A percentile compares a stretch with the other conserved stretches of the same genome.
phyloP scores from a whole-genome alignment of 2,329 filamentous ascomycete species.

The Tolypocladium tropicale region DNA sequence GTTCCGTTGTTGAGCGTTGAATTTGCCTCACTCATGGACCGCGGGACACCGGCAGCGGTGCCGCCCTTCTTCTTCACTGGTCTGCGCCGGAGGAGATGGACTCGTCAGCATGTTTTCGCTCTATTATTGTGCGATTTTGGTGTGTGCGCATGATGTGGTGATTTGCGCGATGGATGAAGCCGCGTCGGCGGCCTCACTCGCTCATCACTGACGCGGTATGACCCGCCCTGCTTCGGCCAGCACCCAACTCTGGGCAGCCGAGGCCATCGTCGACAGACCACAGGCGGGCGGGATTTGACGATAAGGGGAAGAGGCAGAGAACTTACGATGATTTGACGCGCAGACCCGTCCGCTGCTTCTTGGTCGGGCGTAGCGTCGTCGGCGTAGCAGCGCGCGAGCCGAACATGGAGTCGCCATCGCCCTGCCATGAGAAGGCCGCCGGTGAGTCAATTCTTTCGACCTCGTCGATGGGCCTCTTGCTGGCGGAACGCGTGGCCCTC shows the following conservation, averaged over 20 bases:
- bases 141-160: background rate
- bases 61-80: slow-evolving; percentile 64
- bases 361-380: slow-evolving; percentile 40
- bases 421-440: slow-evolving; percentile 35
- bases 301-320: background rate
- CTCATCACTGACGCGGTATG: background rate
- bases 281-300: background rate
- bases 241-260: background rate
- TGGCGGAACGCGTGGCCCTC: slow-evolving; percentile 37
- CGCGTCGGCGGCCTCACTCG: background rate
- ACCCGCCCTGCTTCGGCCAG: background rate
- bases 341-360: slow-evolving; percentile 50
- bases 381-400: slow-evolving; percentile 54
- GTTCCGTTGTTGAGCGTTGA: slow-evolving; percentile 49
- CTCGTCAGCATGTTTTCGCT: background rate
- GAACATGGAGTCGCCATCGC: slow-evolving; percentile 34
- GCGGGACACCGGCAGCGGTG: slow-evolving; percentile 58
- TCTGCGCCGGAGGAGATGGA: slow-evolving; percentile 27
- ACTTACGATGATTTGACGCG: slow-evolving; percentile 64
- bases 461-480: slow-evolving; percentile 46
- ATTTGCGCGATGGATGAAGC: background rate
- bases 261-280: background rate
- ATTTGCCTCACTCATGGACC: slow-evolving; percentile 52
- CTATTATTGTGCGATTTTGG: background rate
- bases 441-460: slow-evolving; percentile 44